Evolutionary conservation across 2,329 filamentous ascomycete genomes (phyloP), one percentile per base, ranked within the genome.

Genomic region (Fusarium napiforme): DNA sequence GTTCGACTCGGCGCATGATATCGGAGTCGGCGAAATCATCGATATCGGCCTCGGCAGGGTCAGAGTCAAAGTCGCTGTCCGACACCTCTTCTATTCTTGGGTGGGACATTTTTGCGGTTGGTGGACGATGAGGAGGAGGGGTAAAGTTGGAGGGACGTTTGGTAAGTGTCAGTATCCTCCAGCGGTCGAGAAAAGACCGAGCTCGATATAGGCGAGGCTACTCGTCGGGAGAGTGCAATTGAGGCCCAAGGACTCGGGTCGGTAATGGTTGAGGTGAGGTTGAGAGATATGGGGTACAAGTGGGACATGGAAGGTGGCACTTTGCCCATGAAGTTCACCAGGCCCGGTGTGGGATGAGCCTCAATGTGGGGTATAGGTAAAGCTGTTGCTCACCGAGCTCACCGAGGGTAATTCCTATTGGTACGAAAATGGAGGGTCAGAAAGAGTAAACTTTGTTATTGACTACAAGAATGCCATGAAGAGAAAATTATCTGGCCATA

Each of bases 51-150:
- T 97, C 95, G 73, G 94, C 93, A 60, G 96, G 94, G 84, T 98
- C 96, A 19, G 93, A 94, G 75, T 90, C 91, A 75, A 87, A 87
- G 83, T 94, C 93, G 82, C 89, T 91, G 86, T 97, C 94, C 68
- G 92, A 94, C 72, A 98, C 92, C 84, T 98, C 96, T 88, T 99
- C 96, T 82, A 98, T 92, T 70, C 92, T 92, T 68, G 95, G 91
- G 85, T 96, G 92, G 49, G 94, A 93, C 94, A 97, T 96, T 75
- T 72, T 74, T 72, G 60, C 67, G 28, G 53, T 36, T 72, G 60
- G 52, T 70, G 50, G 40, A 30, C 37, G 56, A 47, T 30, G 36
- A 26, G 52, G 49, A 30, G 62, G 67, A 61, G 62, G 56, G 53
- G 53, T 62, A 45, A 37, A 55, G 40, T 23, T 37, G 39, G 45